A percentile compares a stretch with the other conserved stretches of the same genome.
Conservation (phyloP, 176 grass and related monocot genomes). For the Oryza meridionalis region DNA sequence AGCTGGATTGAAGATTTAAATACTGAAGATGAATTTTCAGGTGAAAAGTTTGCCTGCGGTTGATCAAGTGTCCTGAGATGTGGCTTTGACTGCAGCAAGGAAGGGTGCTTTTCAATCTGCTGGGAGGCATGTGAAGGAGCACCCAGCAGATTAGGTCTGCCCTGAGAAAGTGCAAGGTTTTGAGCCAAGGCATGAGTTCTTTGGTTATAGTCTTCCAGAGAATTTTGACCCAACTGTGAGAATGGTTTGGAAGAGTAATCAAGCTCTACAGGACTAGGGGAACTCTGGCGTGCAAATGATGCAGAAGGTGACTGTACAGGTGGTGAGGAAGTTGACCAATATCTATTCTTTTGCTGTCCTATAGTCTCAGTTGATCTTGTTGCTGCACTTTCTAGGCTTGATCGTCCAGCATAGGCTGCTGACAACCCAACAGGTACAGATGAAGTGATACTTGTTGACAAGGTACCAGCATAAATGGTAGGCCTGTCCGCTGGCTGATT, state of each 20-base stretch:
- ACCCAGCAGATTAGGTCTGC: slow-evolving; percentile 18
- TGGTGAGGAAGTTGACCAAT: slow-evolving; percentile 62
- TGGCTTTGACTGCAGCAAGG: slow-evolving; percentile 43
- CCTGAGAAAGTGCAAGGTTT: slow-evolving; percentile 38
- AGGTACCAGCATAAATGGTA: slow-evolving; percentile 30
- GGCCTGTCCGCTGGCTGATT: slow-evolving; percentile 50
- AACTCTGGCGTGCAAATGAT: slow-evolving; percentile 46
- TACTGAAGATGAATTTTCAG: slow-evolving; percentile 36
- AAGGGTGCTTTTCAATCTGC: slow-evolving; percentile 52
- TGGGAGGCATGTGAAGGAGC: slow-evolving; percentile 22
- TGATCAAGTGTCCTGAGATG: slow-evolving; percentile 41
- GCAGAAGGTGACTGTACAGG: slow-evolving; percentile 48
- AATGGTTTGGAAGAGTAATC: slow-evolving; percentile 54
- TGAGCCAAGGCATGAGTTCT: slow-evolving; percentile 38
- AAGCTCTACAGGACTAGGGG: slow-evolving; percentile 52
- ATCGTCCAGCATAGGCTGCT: slow-evolving; percentile 44
- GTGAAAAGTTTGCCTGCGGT: slow-evolving; percentile 36
- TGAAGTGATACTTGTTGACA: slow-evolving; percentile 50
- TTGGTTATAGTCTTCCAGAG: slow-evolving; percentile 46
- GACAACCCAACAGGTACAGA: slow-evolving; percentile 52
- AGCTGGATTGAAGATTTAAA: slow-evolving; percentile 38
- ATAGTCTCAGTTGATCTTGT: slow-evolving; percentile 46
- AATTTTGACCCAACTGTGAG: slow-evolving; percentile 45
- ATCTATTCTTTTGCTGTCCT: slow-evolving; percentile 63
- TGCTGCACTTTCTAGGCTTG: slow-evolving; percentile 43